Percentiles rank a stretch among this genome's conserved stretches.
Conservation (phyloP, 257 asterid genomes). For the Solanum chilense region DNA sequence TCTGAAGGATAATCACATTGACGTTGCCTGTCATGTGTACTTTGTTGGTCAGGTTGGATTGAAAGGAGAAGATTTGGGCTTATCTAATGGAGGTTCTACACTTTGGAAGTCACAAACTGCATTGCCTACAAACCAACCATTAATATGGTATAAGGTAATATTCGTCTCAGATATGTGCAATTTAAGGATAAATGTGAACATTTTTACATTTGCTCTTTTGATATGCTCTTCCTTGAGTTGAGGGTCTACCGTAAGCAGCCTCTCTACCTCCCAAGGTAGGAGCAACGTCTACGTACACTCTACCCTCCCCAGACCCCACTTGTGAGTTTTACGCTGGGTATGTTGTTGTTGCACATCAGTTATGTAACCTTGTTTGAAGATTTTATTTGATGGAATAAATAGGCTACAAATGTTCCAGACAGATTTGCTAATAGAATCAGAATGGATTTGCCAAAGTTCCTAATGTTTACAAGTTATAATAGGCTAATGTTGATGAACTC, state of each 20-base stretch:
- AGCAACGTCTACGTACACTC: neutral
- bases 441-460: neutral
- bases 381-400: neutral
- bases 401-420: neutral
- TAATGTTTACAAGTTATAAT: neutral
- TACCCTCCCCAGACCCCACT: neutral
- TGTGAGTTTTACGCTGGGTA: neutral
- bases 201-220: neutral
- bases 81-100: conserved; percentile 51
- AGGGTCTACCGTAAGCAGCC: neutral
- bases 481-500: neutral
- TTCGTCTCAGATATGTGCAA: neutral
- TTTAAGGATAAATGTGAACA: neutral
- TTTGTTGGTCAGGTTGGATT: conserved; percentile 59
- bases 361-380: neutral
- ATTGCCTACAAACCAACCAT: conserved; percentile 68
- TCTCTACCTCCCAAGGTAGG: neutral
- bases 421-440: neutral
- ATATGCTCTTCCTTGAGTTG: neutral
- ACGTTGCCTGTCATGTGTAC: neutral
- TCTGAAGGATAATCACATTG: neutral
- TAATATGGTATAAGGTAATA: conserved; percentile 88
- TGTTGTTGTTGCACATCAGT: neutral
- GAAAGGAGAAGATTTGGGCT: conserved; percentile 62
- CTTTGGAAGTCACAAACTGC: conserved; percentile 50